Base-by-base conservation (phyloP, 1,284 basidiomycete genomes). In the Tremellales sp. region DNA sequence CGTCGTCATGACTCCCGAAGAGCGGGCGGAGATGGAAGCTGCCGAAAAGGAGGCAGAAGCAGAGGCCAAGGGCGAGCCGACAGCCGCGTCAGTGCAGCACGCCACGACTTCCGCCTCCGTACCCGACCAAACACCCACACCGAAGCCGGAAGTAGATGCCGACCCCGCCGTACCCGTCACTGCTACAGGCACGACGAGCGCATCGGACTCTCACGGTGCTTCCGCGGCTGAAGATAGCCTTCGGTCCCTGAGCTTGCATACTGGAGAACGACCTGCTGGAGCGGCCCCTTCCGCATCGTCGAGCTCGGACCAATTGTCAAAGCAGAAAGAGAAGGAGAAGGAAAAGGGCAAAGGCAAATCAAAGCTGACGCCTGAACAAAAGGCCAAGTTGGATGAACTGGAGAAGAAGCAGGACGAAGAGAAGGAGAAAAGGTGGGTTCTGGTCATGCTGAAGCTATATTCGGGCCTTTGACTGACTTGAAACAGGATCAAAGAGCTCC, bases 11-110 rank as follows among this genome's bases (percentile, higher is more conserved):
- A 83, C 86, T 0, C 90, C 94, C 4, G 93, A 97, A 68, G 92
- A 97, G 72, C 86, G 86, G 71, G 86, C 85, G 12, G 90, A 89
- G 62, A 79, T 91, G 60, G 88, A 92, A 73, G 83, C 80, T 53
- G 73, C 70, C 13, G 61, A 56, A 37, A 56, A 53, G 21, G 64
- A 52, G 5, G 63, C 46, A 12, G 54, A 48, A 35, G 57, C 46
- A 3, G 80, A 84, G 73, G 84, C 84, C 63, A 75, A 74, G 26
- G 72, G 74, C 21, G 62, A 56, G 42, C 54, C 55, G 45, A 58
- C 56, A 7, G 64, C 72, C 12, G 51, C 61, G 5, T 58, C 53
- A 25, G 58, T 67, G 23, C 65, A 67, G 26, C 60, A 57, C 40
- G 60, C 53, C 31, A 48, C 57, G 8, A 43, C 50, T n/a, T 44